Evolutionary conservation across 805 yeast species (phyloP).

Genomic region (Yarrowia divulgata): DNA sequence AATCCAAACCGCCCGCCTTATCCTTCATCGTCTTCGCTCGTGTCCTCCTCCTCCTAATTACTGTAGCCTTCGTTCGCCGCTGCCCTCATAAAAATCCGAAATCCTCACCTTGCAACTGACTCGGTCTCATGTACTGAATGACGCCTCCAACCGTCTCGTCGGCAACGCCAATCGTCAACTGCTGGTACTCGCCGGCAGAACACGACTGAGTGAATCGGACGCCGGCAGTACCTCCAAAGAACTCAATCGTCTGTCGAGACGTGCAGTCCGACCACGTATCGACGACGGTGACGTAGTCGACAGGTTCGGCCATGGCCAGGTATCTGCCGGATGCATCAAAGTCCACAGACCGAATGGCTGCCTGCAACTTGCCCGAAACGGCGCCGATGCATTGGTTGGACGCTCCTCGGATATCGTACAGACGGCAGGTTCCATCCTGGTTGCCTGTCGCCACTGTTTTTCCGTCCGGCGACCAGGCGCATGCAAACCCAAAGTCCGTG

Average conservation of each 20-base stretch:
- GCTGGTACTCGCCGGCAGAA: constrained; percentile 57
- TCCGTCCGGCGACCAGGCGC: constrained; percentile 59
- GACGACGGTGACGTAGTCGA: constrained; percentile 64
- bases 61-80: neutral
- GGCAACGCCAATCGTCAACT: constrained; percentile 61
- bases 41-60: neutral
- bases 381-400: constrained; percentile 37
- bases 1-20: too few species aligned
- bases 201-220: constrained; percentile 55
- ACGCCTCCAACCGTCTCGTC: constrained; percentile 67
- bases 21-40: neutral
- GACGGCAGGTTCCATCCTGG: constrained; percentile 64
- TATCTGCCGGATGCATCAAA: constrained; percentile 58
- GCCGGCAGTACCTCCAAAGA: constrained; percentile 67
- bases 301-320: constrained; percentile 64
- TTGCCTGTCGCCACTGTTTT: constrained; percentile 61
- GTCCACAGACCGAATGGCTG: constrained; percentile 62
- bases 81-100: constrained; percentile 3
- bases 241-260: constrained; percentile 58
- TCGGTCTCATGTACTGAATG: constrained; percentile 52
- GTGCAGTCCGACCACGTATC: constrained; percentile 47
- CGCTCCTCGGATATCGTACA: constrained; percentile 59
- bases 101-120: constrained; percentile 23
- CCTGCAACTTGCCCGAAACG: constrained; percentile 47
- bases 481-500: constrained; percentile 63